A percentile compares a stretch with the other conserved stretches of the same genome.
Evolutionary conservation across 2,329 filamentous ascomycete species (phyloP).

Genomic region (Arthrinium puccinioides): DNA sequence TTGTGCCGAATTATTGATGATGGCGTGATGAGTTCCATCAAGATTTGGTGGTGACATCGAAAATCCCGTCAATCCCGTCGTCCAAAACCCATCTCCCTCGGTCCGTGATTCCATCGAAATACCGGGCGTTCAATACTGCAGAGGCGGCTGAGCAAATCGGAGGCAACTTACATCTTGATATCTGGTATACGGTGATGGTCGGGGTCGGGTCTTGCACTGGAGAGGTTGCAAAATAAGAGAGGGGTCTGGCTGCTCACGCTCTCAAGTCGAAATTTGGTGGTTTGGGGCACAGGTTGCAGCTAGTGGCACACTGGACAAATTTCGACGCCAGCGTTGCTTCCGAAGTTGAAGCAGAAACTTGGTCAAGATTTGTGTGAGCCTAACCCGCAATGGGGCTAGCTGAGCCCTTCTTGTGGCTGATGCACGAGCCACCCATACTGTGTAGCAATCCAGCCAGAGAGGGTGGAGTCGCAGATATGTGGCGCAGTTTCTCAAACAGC

Average conservation of each 20-base stretch:
- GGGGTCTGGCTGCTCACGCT: slow-evolving; percentile 2
- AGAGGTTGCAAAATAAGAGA: slow-evolving; percentile 2
- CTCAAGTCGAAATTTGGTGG: slow-evolving; percentile 4
- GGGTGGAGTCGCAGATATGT: no score
- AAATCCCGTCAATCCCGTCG: no score
- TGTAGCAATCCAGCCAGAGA: no score
- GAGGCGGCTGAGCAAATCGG: background rate
- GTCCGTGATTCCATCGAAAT: slow-evolving; percentile 2
- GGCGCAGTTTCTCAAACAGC: no score
- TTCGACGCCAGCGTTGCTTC: slow-evolving; percentile 2
- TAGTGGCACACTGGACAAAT: slow-evolving; percentile 1
- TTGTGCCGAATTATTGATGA: no score
- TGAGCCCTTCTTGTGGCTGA: slow-evolving; percentile 3
- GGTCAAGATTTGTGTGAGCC: slow-evolving; percentile 3
- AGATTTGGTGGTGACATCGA: no score
- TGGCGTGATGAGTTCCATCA: no score
- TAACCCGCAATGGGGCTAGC: slow-evolving; percentile 1
- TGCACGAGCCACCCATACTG: no score
- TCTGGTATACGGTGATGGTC: slow-evolving; percentile 4
- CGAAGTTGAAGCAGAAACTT: slow-evolving; percentile 1
- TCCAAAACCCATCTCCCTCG: no score
- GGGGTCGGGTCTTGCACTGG: slow-evolving; percentile 2
- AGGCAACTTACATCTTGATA: slow-evolving; percentile 4
- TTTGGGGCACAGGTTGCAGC: slow-evolving; percentile 1
- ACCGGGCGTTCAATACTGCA: background rate